A percentile compares a stretch with the other conserved stretches of the same genome.
These are phyloP conservation scores for Trichophyton rubrum DNA, from an alignment of 2,329 filamentous ascomycete genomes.

Conservation along the genomic window DNA sequence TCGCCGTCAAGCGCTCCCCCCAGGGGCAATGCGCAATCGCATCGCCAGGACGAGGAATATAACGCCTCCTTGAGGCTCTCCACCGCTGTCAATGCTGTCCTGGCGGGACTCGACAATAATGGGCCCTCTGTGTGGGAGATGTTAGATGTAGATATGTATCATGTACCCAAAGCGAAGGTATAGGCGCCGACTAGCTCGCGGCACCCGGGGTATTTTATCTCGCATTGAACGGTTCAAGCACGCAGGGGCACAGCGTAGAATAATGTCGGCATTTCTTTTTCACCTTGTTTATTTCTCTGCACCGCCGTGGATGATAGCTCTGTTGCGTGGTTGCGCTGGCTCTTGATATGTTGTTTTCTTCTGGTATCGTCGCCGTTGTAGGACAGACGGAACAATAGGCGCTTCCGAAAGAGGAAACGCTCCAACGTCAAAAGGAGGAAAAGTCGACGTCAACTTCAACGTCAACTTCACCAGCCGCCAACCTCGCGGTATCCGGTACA, in stretches of 20 bases:
- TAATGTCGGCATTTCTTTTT: neutral
- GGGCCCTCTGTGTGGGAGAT: neutral
- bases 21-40: neutral
- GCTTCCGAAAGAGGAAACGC: neutral
- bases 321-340: neutral
- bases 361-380: neutral
- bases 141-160: neutral
- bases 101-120: neutral
- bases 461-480: neutral
- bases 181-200: neutral
- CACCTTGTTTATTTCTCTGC: neutral
- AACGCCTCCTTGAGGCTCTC: neutral
- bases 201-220: neutral
- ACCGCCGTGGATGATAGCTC: neutral
- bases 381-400: conserved; percentile 2
- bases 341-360: neutral
- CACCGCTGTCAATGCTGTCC: neutral
- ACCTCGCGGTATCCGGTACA: neutral
- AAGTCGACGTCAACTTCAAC: neutral
- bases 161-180: neutral
- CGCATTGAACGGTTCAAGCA: neutral
- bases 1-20: neutral
- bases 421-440: neutral
- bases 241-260: neutral
- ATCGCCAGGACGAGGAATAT: neutral